phyloP scores from a whole-genome alignment of 1,284 basidiomycete genomes.

The Entoloma clypeatum region DNA sequence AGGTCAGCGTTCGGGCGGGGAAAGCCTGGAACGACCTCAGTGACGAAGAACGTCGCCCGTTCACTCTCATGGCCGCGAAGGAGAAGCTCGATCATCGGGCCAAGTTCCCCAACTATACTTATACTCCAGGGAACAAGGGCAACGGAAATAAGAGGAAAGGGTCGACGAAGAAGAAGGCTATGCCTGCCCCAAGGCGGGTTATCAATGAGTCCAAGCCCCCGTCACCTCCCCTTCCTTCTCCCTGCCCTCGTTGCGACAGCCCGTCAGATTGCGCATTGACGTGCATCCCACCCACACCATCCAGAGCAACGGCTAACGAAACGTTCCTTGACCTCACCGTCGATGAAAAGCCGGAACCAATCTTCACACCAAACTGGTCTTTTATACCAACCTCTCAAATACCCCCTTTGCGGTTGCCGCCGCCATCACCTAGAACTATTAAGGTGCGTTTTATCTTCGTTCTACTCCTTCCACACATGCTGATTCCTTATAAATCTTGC shows the following conservation, averaged over 20 bases:
- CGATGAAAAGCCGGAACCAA: constrained; percentile 1
- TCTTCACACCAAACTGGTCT: constrained; percentile 8
- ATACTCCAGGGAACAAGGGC: constrained; percentile 20
- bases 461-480: too few relatives aligned
- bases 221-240: constrained; percentile 3
- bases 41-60: constrained; percentile 19
- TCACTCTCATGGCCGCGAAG: constrained; percentile 15
- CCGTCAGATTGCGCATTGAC: too few relatives aligned
- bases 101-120: constrained; percentile 27
- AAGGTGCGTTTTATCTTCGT: constrained; percentile 14
- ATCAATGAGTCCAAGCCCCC: constrained; percentile 1
- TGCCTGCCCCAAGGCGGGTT: constrained; percentile 5
- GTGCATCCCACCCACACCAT: constrained; percentile 4
- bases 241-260: too few relatives aligned
- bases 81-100: constrained; percentile 25
- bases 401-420: constrained; percentile 14
- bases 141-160: constrained; percentile 6
- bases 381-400: constrained; percentile 16
- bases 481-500: too few relatives aligned
- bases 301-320: neutral
- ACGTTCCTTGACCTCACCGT: constrained; percentile 1
- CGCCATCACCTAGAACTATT: constrained; percentile 11
- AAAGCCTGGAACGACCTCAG: constrained; percentile 24
- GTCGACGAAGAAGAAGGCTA: constrained; percentile 10
- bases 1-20: constrained; percentile 27